Conservation (phyloP, 148 eudicot genomes). For the Hydrangea macrophylla region DNA sequence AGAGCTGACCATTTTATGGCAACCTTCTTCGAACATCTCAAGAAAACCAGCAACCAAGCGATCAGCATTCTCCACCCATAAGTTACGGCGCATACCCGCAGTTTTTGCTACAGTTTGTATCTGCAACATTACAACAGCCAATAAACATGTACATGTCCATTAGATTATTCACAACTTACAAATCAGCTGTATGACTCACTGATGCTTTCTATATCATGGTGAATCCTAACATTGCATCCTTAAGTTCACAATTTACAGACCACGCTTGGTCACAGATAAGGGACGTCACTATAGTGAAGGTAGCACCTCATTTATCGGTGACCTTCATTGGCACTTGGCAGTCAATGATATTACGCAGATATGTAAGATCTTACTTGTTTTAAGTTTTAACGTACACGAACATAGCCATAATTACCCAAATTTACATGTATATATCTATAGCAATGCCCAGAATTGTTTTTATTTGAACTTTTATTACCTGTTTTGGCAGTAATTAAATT, state of each 20-base stretch:
- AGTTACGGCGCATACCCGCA: constrained; percentile 47
- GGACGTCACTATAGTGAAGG: too few species aligned
- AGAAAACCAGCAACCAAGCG: constrained; percentile 88
- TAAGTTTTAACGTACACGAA: too few species aligned
- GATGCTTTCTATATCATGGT: not conserved
- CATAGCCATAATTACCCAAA: too few species aligned
- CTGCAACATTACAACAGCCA: constrained; percentile 29
- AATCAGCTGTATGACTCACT: not conserved
- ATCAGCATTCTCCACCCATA: constrained; percentile 96
- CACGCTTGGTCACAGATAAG: too few species aligned
- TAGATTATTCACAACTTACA: not conserved
- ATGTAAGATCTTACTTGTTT: too few species aligned
- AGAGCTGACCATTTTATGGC: constrained; percentile 75
- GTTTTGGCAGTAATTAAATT: too few species aligned
- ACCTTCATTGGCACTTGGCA: too few species aligned
- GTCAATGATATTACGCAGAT: too few species aligned
- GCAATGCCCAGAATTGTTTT: too few species aligned
- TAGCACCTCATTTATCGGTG: too few species aligned
- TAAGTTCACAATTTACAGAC: not conserved
- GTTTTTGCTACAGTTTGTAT: constrained; percentile 53
- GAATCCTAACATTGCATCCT: not conserved
- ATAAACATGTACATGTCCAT: constrained; percentile 2
- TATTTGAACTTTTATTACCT: too few species aligned
- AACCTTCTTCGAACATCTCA: constrained; percentile 98
- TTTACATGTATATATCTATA: too few species aligned